Base-by-base conservation (phyloP, 2,329 filamentous ascomycete species). In the Fusarium newnesense region DNA sequence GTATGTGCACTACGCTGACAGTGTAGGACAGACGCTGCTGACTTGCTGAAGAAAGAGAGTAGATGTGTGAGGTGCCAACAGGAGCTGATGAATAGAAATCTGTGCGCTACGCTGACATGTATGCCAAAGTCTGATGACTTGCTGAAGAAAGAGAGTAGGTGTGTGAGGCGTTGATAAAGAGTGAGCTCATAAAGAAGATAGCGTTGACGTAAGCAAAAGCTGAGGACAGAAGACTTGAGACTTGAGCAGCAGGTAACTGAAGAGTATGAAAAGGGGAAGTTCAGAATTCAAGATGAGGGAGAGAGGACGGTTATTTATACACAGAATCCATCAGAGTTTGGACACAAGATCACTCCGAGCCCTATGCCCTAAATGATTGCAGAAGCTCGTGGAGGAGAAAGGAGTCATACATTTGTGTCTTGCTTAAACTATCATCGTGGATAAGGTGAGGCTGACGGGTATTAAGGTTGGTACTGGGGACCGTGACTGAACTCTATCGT, bases 401-500 rank as follows among this genome's bases (percentile, higher is more conserved):
- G 3, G 12, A 28, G 15, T 7, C 12, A 28, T 28, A 8, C 24
- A 28, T 19, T 9, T 4, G 21, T 5, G 11, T 34, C 8, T 19
- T 8, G 0, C 3, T 15, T 6, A 9, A 15, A 2, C 16, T 5
- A 10, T 24, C 11, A 2, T 15, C 2, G 8, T 9, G 8, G 24
- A 12, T 2, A 10, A 5, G 2, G 6, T 36, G n/a, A 26, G 30
- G 1, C 9, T 19, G 6, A 10, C 6, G 6, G 7, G 18, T 6
- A 7, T 24, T 24, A 10, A 15, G 9, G 2, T 52, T 26, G 7
- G 16, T 36, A 19, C 16, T 15, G 2, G 16, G 9, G 15, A 24
- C 15, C n/a, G 12, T 36, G 16, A 15, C 26, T 8, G 11, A 19
- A 36, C 18, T 24, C 9, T 36, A 34, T 26, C n/a, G 6, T 34